A percentile compares a stretch with the other conserved stretches of the same genome.
Conservation (phyloP, 257 asterid genomes). For the Cruciata laevipes region DNA sequence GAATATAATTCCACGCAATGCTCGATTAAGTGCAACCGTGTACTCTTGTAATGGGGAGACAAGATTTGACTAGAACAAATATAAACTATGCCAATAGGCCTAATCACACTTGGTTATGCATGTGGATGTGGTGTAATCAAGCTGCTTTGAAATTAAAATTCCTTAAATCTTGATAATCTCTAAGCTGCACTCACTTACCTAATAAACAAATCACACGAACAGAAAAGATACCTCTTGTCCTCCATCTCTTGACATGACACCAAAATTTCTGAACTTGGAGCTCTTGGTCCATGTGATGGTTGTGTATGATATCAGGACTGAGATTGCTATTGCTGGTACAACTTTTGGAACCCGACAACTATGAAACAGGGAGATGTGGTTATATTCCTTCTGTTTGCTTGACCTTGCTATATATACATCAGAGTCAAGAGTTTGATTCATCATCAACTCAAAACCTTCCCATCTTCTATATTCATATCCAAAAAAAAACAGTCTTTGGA, state of each 20-base stretch:
- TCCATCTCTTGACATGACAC: background rate
- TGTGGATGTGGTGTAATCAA: no score
- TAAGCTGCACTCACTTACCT: no score
- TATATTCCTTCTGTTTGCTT: background rate
- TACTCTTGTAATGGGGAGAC: background rate
- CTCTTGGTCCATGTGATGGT: background rate
- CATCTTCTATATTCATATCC: background rate
- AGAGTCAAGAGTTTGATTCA: background rate
- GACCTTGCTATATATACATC: slow-evolving; percentile 4
- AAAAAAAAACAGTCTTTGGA: background rate
- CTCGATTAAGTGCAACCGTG: no score
- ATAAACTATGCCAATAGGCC: background rate
- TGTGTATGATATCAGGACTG: background rate
- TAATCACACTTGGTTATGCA: background rate
- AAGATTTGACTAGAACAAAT: background rate
- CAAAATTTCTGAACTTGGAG: background rate
- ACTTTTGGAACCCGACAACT: background rate
- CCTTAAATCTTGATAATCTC: background rate
- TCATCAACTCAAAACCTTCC: slow-evolving; percentile 5
- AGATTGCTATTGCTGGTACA: background rate
- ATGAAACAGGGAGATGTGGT: background rate
- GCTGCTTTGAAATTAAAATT: background rate
- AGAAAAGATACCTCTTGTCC: slow-evolving; percentile 2
- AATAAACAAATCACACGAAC: background rate
- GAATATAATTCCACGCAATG: no score